Conservation (phyloP, 768 basidiomycete genomes). For the Rhodocollybia butyracea region DNA sequence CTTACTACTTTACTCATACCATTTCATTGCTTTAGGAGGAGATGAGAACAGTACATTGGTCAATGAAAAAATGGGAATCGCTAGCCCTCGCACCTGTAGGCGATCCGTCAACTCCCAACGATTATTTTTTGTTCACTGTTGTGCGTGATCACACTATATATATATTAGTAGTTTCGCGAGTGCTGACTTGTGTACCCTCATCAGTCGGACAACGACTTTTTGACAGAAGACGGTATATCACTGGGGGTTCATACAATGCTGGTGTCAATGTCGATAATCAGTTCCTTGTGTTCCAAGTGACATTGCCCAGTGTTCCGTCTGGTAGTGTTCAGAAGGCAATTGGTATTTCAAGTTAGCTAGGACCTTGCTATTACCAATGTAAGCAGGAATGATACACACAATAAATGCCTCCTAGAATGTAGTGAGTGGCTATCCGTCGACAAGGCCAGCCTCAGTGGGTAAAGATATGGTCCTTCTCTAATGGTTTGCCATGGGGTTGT, state of each 20-base stretch:
- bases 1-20: neutral
- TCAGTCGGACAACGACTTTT: constrained; percentile 72
- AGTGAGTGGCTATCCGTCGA: no score
- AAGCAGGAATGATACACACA: no score
- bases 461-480: no score
- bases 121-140: constrained; percentile 65
- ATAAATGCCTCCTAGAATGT: no score
- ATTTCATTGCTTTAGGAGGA: constrained; percentile 29
- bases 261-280: constrained; percentile 57
- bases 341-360: no score
- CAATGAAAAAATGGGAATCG: constrained; percentile 66
- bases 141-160: constrained; percentile 31
- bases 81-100: constrained; percentile 53
- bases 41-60: constrained; percentile 53
- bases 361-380: no score
- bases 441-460: no score
- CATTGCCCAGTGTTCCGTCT: constrained; percentile 36
- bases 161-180: no score
- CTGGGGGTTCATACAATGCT: constrained; percentile 49
- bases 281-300: constrained; percentile 58
- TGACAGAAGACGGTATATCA: constrained; percentile 47
- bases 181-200: no score
- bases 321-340: constrained; percentile 6
- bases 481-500: no score
- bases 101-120: constrained; percentile 51